Evolutionary conservation across 2,329 filamentous ascomycete genomes (phyloP), one percentile per base, ranked within the genome.

Genomic region (Fusarium fujikuroi): DNA sequence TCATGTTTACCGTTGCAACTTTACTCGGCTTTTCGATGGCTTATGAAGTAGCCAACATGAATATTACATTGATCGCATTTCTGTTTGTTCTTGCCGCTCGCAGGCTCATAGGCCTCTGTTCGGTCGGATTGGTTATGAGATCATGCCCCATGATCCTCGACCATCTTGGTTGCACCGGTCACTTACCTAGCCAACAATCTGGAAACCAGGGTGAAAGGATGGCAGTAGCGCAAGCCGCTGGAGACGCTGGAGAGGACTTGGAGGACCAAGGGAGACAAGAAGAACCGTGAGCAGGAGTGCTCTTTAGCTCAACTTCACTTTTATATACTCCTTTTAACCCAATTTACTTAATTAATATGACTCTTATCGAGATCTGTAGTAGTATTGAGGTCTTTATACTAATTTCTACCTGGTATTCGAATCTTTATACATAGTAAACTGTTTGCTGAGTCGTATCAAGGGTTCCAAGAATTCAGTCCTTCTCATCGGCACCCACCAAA

Each of bases 141-240:
- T 3, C 5, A 3, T 44, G 4, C 7, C 62, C 11, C 9, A 11
- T 7, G 0, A 34, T 65, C 5, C 12, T 65, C 2, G 10, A 46
- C 2, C 11, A 23, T 16, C 7, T 65, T 4, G 5, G 32, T 8
- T 9, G 1, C 9, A 10, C 1, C 1, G 0, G 4, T 14, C 8
- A 9, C 9, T 21, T 5, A n/a, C 2, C 2, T 3, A 1, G 2
- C 8, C 18, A 8, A 8, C 19, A 12, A 5, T 9, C 3, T 0
- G 19, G 28, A 4, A 28, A 18, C 3, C 28, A 63, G 9, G 34
- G 5, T 15, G 16, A 28, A 8, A 21, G 28, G 0, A 28, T 54
- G 32, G 30, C 7, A 14, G 3, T 14, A 0, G 7, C 25, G 23
- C 19, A 54, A 5, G 28, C 9, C 2, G 16, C 28, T 7, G 34